Evolutionary conservation across 306 rosid species (phyloP).

Genomic region (Macrotyloma uniflorum): DNA sequence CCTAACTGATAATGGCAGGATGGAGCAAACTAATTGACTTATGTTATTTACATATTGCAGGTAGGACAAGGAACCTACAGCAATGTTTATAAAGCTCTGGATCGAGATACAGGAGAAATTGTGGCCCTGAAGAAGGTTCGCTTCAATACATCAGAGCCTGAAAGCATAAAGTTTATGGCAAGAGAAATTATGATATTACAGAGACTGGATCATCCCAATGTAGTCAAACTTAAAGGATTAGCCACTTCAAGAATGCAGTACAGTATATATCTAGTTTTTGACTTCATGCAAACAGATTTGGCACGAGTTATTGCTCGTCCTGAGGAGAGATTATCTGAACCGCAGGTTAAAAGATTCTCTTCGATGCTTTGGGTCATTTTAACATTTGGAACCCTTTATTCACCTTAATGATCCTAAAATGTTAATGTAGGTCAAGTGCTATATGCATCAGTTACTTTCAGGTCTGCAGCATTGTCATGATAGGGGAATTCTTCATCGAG

Average conservation of each 20-base stretch:
- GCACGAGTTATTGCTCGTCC: conserved; percentile 62
- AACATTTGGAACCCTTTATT: conserved; percentile 22
- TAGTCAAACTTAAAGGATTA: conserved; percentile 82
- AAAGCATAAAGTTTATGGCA: conserved; percentile 91
- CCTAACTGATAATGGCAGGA: conserved; percentile 12
- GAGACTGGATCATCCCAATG: conserved; percentile 86
- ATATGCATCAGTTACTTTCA: conserved; percentile 88
- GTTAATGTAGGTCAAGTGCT: conserved; percentile 80
- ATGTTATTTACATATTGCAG: conserved; percentile 49
- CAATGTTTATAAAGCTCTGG: conserved; percentile 94
- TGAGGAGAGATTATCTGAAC: conserved; percentile 63
- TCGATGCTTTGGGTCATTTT: neutral
- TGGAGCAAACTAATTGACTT: conserved; percentile 2
- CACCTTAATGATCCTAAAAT: conserved; percentile 40
- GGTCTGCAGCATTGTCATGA: conserved; percentile 94
- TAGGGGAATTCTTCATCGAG: conserved; percentile 86
- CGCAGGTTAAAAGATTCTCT: conserved; percentile 65
- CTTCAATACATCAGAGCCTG: conserved; percentile 82
- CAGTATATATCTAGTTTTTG: conserved; percentile 89
- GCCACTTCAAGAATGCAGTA: conserved; percentile 94
- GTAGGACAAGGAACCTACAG: conserved; percentile 99
- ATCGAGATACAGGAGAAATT: conserved; percentile 68
- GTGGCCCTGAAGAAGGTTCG: conserved; percentile 91
- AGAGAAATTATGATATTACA: conserved; percentile 79
- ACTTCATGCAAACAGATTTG: conserved; percentile 91